Evolutionary conservation across 176 grass and related monocot genomes (phyloP).

Genomic region (Elaeis guineensis): DNA sequence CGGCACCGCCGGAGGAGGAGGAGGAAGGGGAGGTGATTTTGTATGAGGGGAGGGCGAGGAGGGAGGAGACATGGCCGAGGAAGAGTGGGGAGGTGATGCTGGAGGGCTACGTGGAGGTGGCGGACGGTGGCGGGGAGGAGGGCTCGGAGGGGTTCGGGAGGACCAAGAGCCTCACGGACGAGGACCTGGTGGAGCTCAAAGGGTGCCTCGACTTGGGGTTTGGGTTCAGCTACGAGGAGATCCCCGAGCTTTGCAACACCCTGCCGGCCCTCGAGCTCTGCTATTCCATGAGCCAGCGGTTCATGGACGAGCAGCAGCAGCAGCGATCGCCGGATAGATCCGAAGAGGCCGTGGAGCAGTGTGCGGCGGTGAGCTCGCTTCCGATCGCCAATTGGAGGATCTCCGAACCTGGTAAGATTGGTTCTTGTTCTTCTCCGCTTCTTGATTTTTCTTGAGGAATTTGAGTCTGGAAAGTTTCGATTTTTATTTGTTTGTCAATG

Average conservation of each 20-base stretch:
- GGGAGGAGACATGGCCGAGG: not conserved
- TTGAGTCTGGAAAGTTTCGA: too few relatives aligned
- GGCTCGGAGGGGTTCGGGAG: not conserved
- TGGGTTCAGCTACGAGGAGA: constrained; percentile 15
- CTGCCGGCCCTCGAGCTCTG: constrained; percentile 15
- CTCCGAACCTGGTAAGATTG: constrained; percentile 10
- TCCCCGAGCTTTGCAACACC: constrained; percentile 14
- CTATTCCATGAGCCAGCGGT: constrained; percentile 17
- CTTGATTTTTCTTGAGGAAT: too few relatives aligned
- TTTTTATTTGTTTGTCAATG: too few relatives aligned
- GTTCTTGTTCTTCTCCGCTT: not conserved
- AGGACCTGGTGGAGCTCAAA: constrained; percentile 16
- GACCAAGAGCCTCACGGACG: constrained; percentile 16
- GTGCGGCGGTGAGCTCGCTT: not conserved
- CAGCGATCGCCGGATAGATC: not conserved
- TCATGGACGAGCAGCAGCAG: not conserved
- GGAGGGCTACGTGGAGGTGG: not conserved
- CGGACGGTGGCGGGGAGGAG: not conserved
- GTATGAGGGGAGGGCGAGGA: too few relatives aligned
- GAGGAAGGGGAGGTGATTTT: too few relatives aligned
- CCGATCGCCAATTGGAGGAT: constrained; percentile 11
- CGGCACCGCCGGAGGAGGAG: too few relatives aligned
- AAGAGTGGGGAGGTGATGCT: constrained; percentile 5
- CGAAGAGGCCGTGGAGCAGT: too few relatives aligned
- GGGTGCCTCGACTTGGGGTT: constrained; percentile 16